Base-by-base conservation (phyloP, 2,329 filamentous ascomycete genomes). In the Botrytis elliptica region DNA sequence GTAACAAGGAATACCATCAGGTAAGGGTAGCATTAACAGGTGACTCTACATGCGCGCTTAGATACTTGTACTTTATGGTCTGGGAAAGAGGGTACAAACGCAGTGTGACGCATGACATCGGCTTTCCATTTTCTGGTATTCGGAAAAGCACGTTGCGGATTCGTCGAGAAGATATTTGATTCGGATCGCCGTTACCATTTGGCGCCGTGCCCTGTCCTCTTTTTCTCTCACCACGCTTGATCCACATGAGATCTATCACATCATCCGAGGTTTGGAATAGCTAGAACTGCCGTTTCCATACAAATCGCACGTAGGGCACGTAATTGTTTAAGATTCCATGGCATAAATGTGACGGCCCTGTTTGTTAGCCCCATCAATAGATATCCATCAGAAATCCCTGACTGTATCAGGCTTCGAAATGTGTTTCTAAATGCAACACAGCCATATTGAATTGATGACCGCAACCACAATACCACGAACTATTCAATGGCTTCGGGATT, bases 31-130 rank as follows among this genome's bases (percentile, higher is more conserved):
- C 66, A 33, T n/a, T 6, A 60, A 60, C 71, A 69, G 71, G 52
- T 72, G 62, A 72, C 70, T 72, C 46, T 65, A 72, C 71, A 64
- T 72, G 40, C 71, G 71, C 71, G 64, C 71, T 72, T 72, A 72
- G 64, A 69, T 62, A 52, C 64, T 38, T 22, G 42, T 8, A 14
- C 40, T 42, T 52, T 22, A 72, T 29, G 64, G 52, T 46, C 42
- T 46, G 42, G 33, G 40, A 69, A 46, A 67, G 63, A 49, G 63
- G 71, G 29, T 38, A 72, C 63, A 68, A 62, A 69, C 64, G 71
- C 71, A 72, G 71, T 72, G 71, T 72, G 71, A 72, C 71, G 64
- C 71, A 72, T 72, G 71, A 62, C 29, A 69, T 69, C 64, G 52
- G 40, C 40, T 69, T 60, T 72, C 29, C 49, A 42, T 68, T 68